Percentiles rank a stretch among this genome's conserved stretches.
Conservation (phyloP, 148 eudicot genomes). For the Vaccinium darrowii region DNA sequence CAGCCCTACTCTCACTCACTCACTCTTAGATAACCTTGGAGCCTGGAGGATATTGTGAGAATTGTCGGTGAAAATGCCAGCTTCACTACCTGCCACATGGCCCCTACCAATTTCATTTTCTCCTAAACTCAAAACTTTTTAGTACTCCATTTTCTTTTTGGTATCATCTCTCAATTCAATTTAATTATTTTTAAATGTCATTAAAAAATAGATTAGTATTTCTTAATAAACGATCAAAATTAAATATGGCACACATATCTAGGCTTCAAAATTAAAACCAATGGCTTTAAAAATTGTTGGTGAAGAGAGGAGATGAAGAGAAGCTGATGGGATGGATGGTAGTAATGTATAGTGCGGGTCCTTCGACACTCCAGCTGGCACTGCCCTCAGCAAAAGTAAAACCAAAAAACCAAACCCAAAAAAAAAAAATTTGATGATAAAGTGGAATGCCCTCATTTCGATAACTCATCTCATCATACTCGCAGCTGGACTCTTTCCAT, state of each 20-base stretch:
- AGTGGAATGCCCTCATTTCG: conserved; percentile 14
- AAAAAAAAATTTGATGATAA: background rate
- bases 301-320: no score
- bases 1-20: no score
- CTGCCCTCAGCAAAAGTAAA: conserved; percentile 13
- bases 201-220: background rate
- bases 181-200: background rate
- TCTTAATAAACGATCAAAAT: background rate
- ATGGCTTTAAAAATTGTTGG: no score
- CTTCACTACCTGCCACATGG: background rate
- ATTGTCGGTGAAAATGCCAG: background rate
- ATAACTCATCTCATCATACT: background rate
- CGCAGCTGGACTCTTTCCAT: background rate
- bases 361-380: background rate
- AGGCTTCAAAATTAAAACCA: no score
- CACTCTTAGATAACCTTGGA: background rate
- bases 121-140: background rate
- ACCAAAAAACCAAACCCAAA: background rate
- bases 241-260: background rate
- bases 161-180: background rate
- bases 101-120: background rate
- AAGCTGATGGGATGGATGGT: no score
- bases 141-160: no score
- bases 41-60: background rate
- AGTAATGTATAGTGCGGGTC: no score